Base-by-base conservation (phyloP, 208 protist genomes). In the Plasmodiophora brassicae region DNA sequence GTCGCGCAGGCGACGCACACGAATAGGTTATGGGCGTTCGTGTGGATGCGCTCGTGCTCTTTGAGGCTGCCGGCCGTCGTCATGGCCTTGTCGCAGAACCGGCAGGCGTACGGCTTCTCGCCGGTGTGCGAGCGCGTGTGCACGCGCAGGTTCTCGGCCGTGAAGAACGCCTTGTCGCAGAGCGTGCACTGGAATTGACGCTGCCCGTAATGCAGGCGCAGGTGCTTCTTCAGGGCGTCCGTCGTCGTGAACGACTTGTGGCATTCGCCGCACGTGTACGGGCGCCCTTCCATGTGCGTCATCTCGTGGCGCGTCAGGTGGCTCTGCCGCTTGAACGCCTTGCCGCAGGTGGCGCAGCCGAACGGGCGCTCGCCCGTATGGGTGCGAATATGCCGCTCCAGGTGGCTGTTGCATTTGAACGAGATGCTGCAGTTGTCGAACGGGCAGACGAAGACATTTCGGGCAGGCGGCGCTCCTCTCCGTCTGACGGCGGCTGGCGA, bases 361-460 rank as follows among this genome's bases (percentile, higher is more conserved):
- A 86, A 86, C n/a, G 84, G 84, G 10, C 50, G 45, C 43, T 86
- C 84, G 84, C 84, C 84, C 25, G 84, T 86, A n/a, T 86, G 84
- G 45, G 44, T 71, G n/a, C 45, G 50, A 25, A 86, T 57, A 65
- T 86, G 84, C 14, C 84, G 45, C 25, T 71, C 50, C 14, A 71
- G 45, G 43, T 86, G 46, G 45, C 84, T 86, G 28, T 86, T 28
- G 50, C 50, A 86, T 86, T 86, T 65, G 50, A 86, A 86, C 46
- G 84, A 32, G 10, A 44, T 86, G 28, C 28, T 53, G n/a, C 84
- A 86, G 43, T 86, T 53, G 10, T 54, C 84, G n/a, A 28, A 86
- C n/a, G 84, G n/a, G 25, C 84, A 86, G 14, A 32, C n/a, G n/a
- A 78, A 44, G 65, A 78, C 32, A 14, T 32, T 78, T 78, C 14